Conservation (phyloP, 306 rosid species). For the Rosa multiflora region DNA sequence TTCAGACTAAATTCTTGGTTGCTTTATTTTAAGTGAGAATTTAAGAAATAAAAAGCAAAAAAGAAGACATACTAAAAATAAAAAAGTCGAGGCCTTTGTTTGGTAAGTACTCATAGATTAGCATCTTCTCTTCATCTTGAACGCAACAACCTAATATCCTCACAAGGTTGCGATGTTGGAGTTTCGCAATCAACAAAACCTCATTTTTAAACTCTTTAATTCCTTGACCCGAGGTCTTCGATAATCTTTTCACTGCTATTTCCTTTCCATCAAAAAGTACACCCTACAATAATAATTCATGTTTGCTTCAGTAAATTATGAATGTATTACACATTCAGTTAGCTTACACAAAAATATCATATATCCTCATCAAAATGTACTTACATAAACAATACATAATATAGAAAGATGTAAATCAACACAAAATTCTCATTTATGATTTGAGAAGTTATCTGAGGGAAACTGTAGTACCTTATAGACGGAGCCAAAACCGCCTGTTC, state of each 20-base stretch:
- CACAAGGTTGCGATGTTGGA: slow-evolving; percentile 71
- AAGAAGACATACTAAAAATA: slow-evolving; percentile 42
- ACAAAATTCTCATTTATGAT: not conserved
- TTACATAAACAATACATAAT: not conserved
- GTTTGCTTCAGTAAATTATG: not conserved
- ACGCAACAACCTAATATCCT: slow-evolving; percentile 53
- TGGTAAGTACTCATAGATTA: slow-evolving; percentile 56
- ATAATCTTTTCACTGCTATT: slow-evolving; percentile 48
- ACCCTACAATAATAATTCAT: not conserved
- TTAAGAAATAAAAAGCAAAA: not conserved
- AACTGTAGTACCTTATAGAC: slow-evolving; percentile 46
- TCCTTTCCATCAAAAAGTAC: not conserved
- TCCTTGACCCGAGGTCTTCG: slow-evolving; percentile 60
- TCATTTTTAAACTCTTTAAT: slow-evolving; percentile 60
- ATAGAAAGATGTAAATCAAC: too few species aligned
- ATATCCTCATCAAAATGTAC: not conserved
- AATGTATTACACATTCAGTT: not conserved
- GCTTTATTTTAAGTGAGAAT: not conserved
- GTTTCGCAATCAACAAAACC: slow-evolving; percentile 55
- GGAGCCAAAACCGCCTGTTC: slow-evolving; percentile 51
- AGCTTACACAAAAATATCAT: not conserved
- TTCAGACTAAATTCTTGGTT: not conserved
- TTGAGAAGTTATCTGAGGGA: not conserved
- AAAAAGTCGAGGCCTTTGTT: slow-evolving; percentile 50
- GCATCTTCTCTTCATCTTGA: slow-evolving; percentile 51